Percentiles rank a stretch among this genome's conserved stretches.
These are phyloP conservation scores for Quercus tomentella DNA, from an alignment of 331 rosid species.

Conservation along the genomic window DNA sequence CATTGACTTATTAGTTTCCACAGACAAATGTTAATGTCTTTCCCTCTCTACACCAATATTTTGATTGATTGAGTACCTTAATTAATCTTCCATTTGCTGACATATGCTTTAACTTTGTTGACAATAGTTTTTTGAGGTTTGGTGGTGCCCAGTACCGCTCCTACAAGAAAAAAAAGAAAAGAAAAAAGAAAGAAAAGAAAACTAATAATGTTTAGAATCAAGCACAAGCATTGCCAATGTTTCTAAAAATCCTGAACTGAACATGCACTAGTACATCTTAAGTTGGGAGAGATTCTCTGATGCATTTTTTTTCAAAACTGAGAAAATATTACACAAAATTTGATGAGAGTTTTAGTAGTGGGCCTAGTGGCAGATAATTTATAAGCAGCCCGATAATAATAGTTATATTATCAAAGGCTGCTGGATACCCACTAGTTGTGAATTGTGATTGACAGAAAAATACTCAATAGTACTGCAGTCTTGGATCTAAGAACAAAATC, in stretches of 20 bases:
- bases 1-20: conserved; percentile 10
- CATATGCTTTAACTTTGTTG: conserved; percentile 83
- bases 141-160: conserved; percentile 77
- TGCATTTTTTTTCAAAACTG: conserved; percentile 2
- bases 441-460: conserved; percentile 8
- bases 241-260: neutral
- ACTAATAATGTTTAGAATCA: conserved; percentile 1
- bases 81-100: conserved; percentile 61
- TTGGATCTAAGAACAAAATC: neutral
- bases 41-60: conserved; percentile 4
- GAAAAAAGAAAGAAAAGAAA: neutral
- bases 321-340: conserved; percentile 1
- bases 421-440: conserved; percentile 2
- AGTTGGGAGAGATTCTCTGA: conserved; percentile 5
- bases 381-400: neutral
- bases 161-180: conserved; percentile 22
- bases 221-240: neutral
- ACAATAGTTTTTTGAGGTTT: conserved; percentile 66
- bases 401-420: neutral
- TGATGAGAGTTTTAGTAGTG: neutral
- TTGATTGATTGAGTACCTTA: conserved; percentile 51
- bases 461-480: neutral
- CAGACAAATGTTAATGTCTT: neutral
- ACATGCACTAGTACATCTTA: neutral
- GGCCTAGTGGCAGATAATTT: neutral